Base-by-base conservation (phyloP, 805 yeast species). In the Ogataea degrootiae region DNA sequence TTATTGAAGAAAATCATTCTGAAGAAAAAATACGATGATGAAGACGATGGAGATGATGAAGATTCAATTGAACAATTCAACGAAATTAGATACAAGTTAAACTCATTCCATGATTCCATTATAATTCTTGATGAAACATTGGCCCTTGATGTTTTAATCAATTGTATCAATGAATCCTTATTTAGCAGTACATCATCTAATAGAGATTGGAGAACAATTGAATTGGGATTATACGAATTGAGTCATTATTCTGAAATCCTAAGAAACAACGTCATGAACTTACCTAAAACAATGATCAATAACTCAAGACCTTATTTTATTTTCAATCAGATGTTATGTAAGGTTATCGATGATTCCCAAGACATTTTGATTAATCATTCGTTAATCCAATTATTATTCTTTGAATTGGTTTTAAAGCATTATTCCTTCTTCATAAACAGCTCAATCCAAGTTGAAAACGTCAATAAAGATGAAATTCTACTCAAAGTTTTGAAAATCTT, bases 381-480 rank as follows among this genome's bases (percentile, higher is more conserved):
- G n/a, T 73, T 85, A 50, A 82, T 90, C 50, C 96, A 89, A 62
- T 68, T 87, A 37, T 75, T 78, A 42, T 88, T 87, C 55, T 89
- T 94, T 72, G 98, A 94, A 63, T 72, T 94, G 34, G 80, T 89
- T 33, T 83, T 88, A 47, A 85, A 88, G 60, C 94, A 89, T 59
- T 82, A 87, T 55, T 70, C 77, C 23, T 82, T 85, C 53, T 77
- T 84, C 60, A 72, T 53, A 34, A 76, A 70, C 58, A 69, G 62
- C 50, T 63, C 60, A 43, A 67, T 70, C 63, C 65, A 70, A 57
- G 71, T 68, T 6, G 72, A 68, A 44, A 61, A 61, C 19, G 58
- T 67, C 23, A 65, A 69, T 46, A 79, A 77, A 53, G 67, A 72
- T 42, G 79, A 74, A 29, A 70, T 86, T 37, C 71, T 87, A 11